phyloP scores from a whole-genome alignment of 2,329 filamentous ascomycete genomes.

The Paraphaeosphaeria sporulosa region DNA sequence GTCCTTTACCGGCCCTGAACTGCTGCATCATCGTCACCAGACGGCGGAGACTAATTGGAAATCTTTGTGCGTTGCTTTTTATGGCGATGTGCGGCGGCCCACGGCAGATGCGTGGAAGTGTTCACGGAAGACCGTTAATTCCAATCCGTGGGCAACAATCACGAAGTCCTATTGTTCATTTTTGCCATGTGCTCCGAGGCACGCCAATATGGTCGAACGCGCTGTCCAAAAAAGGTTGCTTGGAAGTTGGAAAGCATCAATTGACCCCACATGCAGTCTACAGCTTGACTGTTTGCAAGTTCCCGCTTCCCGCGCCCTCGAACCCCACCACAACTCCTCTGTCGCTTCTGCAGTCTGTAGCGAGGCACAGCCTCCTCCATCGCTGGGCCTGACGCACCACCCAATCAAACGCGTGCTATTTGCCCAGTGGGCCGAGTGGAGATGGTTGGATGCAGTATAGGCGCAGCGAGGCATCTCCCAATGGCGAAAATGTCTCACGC shows the following conservation, averaged over 20 bases:
- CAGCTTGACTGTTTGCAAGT: background rate
- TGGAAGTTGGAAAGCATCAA: background rate
- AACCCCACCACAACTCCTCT: background rate
- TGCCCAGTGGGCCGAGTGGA: conserved; percentile 1
- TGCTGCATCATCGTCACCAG: conserved; percentile 1
- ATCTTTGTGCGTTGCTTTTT: conserved; percentile 4
- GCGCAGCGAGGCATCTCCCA: conserved; percentile 24
- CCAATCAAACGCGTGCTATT: conserved; percentile 4
- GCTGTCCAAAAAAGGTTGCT: background rate
- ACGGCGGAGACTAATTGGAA: background rate
- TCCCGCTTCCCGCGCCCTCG: background rate
- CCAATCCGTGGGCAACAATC: background rate
- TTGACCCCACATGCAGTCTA: background rate
- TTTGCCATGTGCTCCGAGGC: background rate
- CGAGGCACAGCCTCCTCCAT: conserved; percentile 4
- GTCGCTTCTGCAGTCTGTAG: background rate
- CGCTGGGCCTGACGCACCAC: background rate
- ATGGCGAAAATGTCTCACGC: conserved; percentile 45
- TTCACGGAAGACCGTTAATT: background rate
- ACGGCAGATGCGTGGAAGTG: background rate
- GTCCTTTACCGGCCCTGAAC: background rate
- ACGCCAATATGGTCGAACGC: background rate
- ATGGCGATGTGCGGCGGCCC: background rate
- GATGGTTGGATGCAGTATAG: conserved; percentile 15
- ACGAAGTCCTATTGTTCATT: background rate